These are phyloP conservation scores for Sporothrix curviconia DNA, from an alignment of 2,329 filamentous ascomycete genomes.

Conservation along the genomic window DNA sequence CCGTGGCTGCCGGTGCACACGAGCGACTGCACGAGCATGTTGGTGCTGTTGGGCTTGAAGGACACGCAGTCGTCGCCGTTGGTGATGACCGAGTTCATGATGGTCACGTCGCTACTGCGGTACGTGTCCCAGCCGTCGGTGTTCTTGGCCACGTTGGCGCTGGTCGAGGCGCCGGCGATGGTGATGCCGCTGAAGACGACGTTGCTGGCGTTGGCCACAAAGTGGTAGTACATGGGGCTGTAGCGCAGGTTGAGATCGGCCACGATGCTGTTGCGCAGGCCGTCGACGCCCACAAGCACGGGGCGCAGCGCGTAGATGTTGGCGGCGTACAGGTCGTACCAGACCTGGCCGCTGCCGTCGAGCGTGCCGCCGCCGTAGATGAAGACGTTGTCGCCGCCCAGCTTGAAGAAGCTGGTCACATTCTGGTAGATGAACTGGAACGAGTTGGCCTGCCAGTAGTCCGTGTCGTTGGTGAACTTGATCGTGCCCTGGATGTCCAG, in stretches of 20 bases:
- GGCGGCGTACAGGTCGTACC: slow-evolving; percentile 56
- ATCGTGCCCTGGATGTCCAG: slow-evolving; percentile 36
- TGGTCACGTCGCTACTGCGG: slow-evolving; percentile 52
- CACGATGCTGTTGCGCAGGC: slow-evolving; percentile 49
- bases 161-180: slow-evolving; percentile 48
- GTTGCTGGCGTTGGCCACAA: slow-evolving; percentile 55
- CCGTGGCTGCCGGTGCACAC: slow-evolving; percentile 57
- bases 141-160: slow-evolving; percentile 53
- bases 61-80: slow-evolving; percentile 62
- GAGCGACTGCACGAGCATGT: slow-evolving; percentile 53
- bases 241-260: slow-evolving; percentile 52
- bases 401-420: slow-evolving; percentile 59
- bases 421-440: slow-evolving; percentile 61
- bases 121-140: slow-evolving; percentile 59
- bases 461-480: slow-evolving; percentile 57
- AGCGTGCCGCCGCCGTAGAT: slow-evolving; percentile 51
- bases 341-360: slow-evolving; percentile 58
- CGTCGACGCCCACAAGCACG: slow-evolving; percentile 54
- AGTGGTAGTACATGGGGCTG: slow-evolving; percentile 51
- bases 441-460: slow-evolving; percentile 58
- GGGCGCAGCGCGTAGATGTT: slow-evolving; percentile 54
- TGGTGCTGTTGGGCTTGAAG: slow-evolving; percentile 56
- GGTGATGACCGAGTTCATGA: slow-evolving; percentile 57
- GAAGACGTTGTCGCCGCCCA: slow-evolving; percentile 60
- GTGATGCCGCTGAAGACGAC: slow-evolving; percentile 56